A percentile compares a stretch with the other conserved stretches of the same genome.
Conservation (phyloP, 305 asterid genomes). For the Solanum hybrid region DNA sequence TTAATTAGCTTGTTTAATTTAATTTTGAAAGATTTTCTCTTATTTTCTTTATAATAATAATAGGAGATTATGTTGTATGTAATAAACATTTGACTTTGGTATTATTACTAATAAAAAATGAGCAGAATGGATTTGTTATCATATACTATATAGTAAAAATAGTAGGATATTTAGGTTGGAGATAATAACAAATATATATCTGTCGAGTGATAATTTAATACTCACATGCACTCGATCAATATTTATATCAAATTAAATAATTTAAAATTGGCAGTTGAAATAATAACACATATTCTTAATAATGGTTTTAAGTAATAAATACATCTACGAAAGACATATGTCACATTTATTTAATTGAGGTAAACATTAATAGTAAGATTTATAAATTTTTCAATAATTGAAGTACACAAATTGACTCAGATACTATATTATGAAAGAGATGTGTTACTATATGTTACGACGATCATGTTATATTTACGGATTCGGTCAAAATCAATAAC, state of each 20-base stretch:
- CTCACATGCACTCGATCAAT: background rate
- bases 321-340: background rate
- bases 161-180: background rate
- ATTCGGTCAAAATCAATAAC: fast-evolving
- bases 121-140: background rate
- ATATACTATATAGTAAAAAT: background rate
- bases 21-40: background rate
- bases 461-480: too few species aligned
- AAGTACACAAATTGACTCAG: background rate
- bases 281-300: fast-evolving
- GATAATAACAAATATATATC: too few species aligned
- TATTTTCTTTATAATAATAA: background rate
- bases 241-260: too few species aligned
- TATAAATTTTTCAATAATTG: background rate
- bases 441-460: background rate
- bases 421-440: too few species aligned
- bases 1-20: background rate
- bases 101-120: background rate
- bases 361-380: fast-evolving
- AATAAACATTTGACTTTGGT: background rate
- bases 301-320: background rate
- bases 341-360: background rate
- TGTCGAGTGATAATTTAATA: too few species aligned
- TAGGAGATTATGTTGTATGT: background rate
- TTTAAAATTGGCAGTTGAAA: background rate